Conservation (phyloP, 2,329 filamentous ascomycete species). For the Talaromyces pinophilus region DNA sequence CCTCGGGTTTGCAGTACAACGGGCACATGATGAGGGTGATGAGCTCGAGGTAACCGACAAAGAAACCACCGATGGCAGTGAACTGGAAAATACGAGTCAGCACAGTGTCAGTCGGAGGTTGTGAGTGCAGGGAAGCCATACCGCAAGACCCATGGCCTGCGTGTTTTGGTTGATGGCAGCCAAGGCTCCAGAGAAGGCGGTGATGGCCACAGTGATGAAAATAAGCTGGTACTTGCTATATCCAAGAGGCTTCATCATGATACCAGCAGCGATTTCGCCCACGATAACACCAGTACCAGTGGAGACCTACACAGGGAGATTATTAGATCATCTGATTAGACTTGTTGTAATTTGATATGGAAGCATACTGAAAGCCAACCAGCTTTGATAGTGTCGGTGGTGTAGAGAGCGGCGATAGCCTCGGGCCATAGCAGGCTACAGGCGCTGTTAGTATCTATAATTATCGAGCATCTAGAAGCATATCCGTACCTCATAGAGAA, state of each 20-base stretch:
- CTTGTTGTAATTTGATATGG: not conserved
- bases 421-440: conserved; percentile 48
- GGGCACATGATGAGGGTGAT: conserved; percentile 29
- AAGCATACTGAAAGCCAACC: conserved; percentile 43
- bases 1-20: conserved; percentile 27
- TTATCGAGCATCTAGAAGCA: not conserved
- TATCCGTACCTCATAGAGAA: conserved; percentile 39
- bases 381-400: conserved; percentile 40
- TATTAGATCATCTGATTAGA: not conserved
- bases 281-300: conserved; percentile 47
- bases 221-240: conserved; percentile 28
- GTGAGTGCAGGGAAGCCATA: not conserved
- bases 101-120: not conserved
- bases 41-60: conserved; percentile 30
- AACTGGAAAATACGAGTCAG: conserved; percentile 21
- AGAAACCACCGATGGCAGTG: conserved; percentile 29
- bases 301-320: conserved; percentile 26
- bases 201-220: conserved; percentile 24
- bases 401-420: conserved; percentile 47
- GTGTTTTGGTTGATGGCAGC: conserved; percentile 26
- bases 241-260: conserved; percentile 26
- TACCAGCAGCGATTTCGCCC: conserved; percentile 41
- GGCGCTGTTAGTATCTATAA: not conserved
- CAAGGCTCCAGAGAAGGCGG: conserved; percentile 28
- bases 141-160: conserved; percentile 28